These are phyloP conservation scores for Coprinopsis sp. DNA, from an alignment of 768 basidiomycete genomes.

Conservation along the genomic window DNA sequence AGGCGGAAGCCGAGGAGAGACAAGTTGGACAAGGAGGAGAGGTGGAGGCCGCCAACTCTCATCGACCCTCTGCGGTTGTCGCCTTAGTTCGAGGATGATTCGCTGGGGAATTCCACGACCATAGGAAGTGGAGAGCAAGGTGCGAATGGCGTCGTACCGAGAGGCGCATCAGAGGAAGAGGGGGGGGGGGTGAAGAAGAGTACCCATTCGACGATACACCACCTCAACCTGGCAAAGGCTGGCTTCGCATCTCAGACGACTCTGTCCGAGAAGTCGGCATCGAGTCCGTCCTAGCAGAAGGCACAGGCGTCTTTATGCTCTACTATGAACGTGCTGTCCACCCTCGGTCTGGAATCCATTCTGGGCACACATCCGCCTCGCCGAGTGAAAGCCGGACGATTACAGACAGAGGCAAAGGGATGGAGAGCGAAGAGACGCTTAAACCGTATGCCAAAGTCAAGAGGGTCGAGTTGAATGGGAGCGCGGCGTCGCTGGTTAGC, in stretches of 20 bases:
- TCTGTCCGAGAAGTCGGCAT: slow-evolving; percentile 71
- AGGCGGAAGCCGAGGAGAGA: slow-evolving; percentile 70
- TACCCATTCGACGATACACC: slow-evolving; percentile 17
- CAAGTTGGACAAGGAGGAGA: slow-evolving; percentile 32
- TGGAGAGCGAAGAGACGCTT: slow-evolving; percentile 62
- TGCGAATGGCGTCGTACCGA: no score
- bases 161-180: background rate
- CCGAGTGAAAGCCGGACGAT: background rate
- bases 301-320: slow-evolving; percentile 81
- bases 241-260: slow-evolving; percentile 89
- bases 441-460: slow-evolving; percentile 42
- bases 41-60: slow-evolving; percentile 30
- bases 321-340: slow-evolving; percentile 76
- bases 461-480: slow-evolving; percentile 42
- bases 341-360: slow-evolving; percentile 24
- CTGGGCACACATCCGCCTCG: no score
- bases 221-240: slow-evolving; percentile 54
- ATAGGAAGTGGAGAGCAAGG: background rate
- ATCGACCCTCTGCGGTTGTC: slow-evolving; percentile 7
- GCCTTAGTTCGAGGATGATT: background rate
- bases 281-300: slow-evolving; percentile 68
- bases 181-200: background rate
- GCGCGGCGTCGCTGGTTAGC: slow-evolving; percentile 43
- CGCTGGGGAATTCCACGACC: background rate
- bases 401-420: slow-evolving; percentile 11